Evolutionary conservation across 768 basidiomycete species (phyloP).

Genomic region (Suillus subalutaceus): DNA sequence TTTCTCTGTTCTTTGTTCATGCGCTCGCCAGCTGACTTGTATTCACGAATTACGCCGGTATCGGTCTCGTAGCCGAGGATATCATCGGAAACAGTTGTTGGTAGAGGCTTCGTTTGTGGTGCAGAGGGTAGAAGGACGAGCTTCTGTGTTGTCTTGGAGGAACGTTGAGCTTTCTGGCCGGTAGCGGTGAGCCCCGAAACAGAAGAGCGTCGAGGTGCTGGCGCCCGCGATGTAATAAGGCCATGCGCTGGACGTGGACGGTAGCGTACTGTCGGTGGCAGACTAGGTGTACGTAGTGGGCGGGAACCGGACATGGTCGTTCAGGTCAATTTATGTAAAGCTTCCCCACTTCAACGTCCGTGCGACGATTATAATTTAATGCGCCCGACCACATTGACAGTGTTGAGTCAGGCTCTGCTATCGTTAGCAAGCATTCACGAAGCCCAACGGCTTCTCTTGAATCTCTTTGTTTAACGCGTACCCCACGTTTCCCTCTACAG

Average conservation of each 20-base stretch:
- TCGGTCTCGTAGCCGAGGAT: constrained; percentile 66
- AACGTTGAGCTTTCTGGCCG: constrained; percentile 63
- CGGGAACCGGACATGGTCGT: neutral
- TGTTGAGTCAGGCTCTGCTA: neutral
- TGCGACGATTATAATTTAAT: neutral
- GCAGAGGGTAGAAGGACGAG: constrained; percentile 89
- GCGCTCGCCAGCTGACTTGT: constrained; percentile 84
- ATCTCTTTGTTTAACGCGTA: neutral
- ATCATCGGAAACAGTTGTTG: constrained; percentile 37
- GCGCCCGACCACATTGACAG: neutral
- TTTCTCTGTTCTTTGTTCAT: constrained; percentile 89
- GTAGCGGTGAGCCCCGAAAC: constrained; percentile 33
- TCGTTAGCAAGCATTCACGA: neutral
- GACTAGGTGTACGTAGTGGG: constrained; percentile 1
- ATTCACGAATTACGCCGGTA: constrained; percentile 63
- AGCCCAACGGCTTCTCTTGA: neutral
- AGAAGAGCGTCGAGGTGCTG: constrained; percentile 33
- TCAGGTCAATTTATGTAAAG: neutral
- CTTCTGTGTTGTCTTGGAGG: constrained; percentile 90
- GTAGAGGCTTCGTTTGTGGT: constrained; percentile 80
- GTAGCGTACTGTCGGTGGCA: constrained; percentile 12
- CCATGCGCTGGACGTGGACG: constrained; percentile 13
- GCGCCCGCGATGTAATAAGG: constrained; percentile 6
- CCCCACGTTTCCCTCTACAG: neutral
- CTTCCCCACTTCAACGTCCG: neutral